Conservation (phyloP, 768 basidiomycete species). For the Boletellus ananiceps region DNA sequence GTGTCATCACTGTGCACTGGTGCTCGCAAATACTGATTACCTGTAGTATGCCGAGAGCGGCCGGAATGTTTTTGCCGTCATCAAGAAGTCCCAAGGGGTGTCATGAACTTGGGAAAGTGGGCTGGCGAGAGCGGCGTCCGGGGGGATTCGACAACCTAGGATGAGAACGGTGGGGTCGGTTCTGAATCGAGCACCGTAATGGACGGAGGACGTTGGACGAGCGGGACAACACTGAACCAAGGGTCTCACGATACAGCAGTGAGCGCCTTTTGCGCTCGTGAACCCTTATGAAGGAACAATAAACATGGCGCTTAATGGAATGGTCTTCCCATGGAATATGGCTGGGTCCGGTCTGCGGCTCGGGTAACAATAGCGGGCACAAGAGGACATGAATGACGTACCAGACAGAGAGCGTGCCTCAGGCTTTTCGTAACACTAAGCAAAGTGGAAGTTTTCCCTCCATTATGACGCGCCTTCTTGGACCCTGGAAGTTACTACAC, state of each 20-base stretch:
- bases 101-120: slow-evolving; percentile 22
- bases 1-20: too few relatives aligned
- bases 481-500: background rate
- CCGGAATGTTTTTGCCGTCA: slow-evolving; percentile 13
- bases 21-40: too few relatives aligned
- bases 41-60: slow-evolving; percentile 13
- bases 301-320: background rate
- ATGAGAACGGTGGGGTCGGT: too few relatives aligned
- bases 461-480: too few relatives aligned
- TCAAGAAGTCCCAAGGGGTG: slow-evolving; percentile 12
- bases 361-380: too few relatives aligned
- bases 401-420: too few relatives aligned
- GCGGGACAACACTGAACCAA: background rate
- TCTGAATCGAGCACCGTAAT: too few relatives aligned
- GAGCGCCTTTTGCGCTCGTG: slow-evolving; percentile 12
- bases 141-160: too few relatives aligned
- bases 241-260: background rate
- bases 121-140: slow-evolving; percentile 10
- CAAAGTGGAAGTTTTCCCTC: too few relatives aligned
- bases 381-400: too few relatives aligned
- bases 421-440: too few relatives aligned
- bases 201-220: slow-evolving; percentile 11
- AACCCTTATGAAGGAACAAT: slow-evolving; percentile 4
- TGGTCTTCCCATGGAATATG: background rate
- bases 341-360: too few relatives aligned